Evolutionary conservation across 306 rosid species (phyloP).

Genomic region (Ziziphus jujuba): DNA sequence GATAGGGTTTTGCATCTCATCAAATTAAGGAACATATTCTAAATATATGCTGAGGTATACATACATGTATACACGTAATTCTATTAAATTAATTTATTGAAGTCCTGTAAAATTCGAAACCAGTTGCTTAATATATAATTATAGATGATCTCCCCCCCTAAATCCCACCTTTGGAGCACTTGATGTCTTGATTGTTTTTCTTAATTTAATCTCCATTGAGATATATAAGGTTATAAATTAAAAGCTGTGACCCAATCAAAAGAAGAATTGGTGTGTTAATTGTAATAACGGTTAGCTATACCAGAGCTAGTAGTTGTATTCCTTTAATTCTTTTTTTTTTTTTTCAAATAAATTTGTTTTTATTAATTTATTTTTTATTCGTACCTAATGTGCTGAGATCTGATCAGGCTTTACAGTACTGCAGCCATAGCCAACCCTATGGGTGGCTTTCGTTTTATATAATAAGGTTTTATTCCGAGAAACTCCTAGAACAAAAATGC

Average conservation of each 20-base stretch:
- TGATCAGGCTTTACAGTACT: background rate
- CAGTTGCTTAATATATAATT: background rate
- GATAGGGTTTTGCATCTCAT: too few species aligned
- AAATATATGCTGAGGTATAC: too few species aligned
- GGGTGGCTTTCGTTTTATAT: background rate
- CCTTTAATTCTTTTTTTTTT: background rate
- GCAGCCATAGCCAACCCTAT: conserved; percentile 10
- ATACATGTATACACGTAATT: too few species aligned
- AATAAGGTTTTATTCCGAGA: background rate
- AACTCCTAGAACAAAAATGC: conserved; percentile 20
- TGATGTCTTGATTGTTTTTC: background rate
- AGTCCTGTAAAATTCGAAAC: background rate
- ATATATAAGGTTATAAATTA: conserved; percentile 17
- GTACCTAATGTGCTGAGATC: background rate
- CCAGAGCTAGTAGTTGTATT: background rate
- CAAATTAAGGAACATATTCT: too few species aligned
- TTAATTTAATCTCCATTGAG: conserved; percentile 4
- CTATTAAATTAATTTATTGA: background rate
- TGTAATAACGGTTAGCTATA: conserved; percentile 18
- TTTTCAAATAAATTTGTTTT: background rate
- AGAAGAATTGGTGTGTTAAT: conserved; percentile 22
- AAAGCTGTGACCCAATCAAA: conserved; percentile 28
- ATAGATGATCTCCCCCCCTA: background rate
- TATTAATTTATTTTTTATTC: background rate
- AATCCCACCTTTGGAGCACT: conserved; percentile 17